Evolutionary conservation across 2,329 filamentous ascomycete genomes (phyloP).

Genomic region (Teratosphaeria nubilosa): DNA sequence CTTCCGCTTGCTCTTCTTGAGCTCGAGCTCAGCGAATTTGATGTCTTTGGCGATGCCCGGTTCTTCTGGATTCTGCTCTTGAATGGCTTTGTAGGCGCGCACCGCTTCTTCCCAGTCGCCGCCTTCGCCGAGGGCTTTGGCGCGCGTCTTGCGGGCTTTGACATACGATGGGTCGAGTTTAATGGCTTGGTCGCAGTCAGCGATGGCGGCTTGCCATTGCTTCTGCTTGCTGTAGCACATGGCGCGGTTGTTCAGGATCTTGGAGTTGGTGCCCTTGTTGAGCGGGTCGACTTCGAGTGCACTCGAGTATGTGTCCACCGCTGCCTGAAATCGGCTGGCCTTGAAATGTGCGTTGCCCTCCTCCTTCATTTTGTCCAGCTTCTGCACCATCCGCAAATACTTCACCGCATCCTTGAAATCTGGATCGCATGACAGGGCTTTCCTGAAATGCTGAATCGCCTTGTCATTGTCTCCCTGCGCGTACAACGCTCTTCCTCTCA

Average conservation of each 20-base stretch:
- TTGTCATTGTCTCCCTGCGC: slow-evolving; percentile 91
- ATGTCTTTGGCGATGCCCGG: slow-evolving; percentile 73
- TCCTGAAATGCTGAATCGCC: slow-evolving; percentile 82
- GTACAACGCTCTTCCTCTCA: slow-evolving; percentile 80
- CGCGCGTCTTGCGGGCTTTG: slow-evolving; percentile 89
- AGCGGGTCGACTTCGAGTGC: slow-evolving; percentile 76
- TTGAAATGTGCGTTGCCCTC: slow-evolving; percentile 91
- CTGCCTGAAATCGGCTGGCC: slow-evolving; percentile 64
- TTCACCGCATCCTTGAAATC: slow-evolving; percentile 84
- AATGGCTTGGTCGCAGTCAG: slow-evolving; percentile 77
- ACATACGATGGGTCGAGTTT: slow-evolving; percentile 72
- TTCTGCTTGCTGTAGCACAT: slow-evolving; percentile 76
- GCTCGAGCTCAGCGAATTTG: slow-evolving; percentile 78
- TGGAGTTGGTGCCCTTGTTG: slow-evolving; percentile 89
- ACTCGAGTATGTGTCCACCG: slow-evolving; percentile 73
- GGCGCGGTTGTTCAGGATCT: slow-evolving; percentile 87
- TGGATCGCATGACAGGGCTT: slow-evolving; percentile 81
- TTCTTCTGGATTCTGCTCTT: slow-evolving; percentile 75
- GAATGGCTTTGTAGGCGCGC: slow-evolving; percentile 76
- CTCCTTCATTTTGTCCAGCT: slow-evolving; percentile 85
- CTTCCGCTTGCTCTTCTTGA: slow-evolving; percentile 96
- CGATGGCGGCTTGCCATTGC: slow-evolving; percentile 69
- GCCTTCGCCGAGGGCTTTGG: slow-evolving; percentile 74
- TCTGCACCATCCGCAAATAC: slow-evolving; percentile 81
- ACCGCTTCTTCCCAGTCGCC: slow-evolving; percentile 90